Conservation (phyloP, 352 stramenopile genomes). For the Phytophthora uliginosa region DNA sequence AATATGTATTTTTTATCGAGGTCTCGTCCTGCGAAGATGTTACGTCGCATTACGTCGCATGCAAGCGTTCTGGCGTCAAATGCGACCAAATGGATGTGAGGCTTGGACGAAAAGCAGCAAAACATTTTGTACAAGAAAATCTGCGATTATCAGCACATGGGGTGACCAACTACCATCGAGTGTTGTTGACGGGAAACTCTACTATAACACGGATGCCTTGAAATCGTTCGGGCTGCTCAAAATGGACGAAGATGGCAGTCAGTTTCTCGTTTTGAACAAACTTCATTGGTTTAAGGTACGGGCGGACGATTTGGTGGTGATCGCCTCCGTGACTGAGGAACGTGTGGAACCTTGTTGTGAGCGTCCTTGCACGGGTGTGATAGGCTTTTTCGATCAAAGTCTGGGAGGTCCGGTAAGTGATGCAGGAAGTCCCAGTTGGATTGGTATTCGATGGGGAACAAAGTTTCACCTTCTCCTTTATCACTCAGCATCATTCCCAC, state of each 20-base stretch:
- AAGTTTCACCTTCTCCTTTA: not conserved
- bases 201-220: constrained; percentile 12
- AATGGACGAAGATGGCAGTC: constrained; percentile 15
- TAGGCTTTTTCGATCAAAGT: constrained; percentile 21
- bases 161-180: constrained; percentile 14
- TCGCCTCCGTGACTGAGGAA: constrained; percentile 14
- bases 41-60: constrained; percentile 7
- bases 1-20: constrained; percentile 10
- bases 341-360: constrained; percentile 17
- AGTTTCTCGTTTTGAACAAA: constrained; percentile 29
- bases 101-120: constrained; percentile 1
- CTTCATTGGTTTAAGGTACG: constrained; percentile 21
- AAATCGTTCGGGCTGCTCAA: constrained; percentile 33
- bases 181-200: constrained; percentile 4
- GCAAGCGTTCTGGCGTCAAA: constrained; percentile 10
- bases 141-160: constrained; percentile 11
- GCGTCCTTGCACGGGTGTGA: constrained; percentile 18
- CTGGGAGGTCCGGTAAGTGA: constrained; percentile 11
- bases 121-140: constrained; percentile 13
- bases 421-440: not conserved
- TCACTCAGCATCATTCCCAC: not conserved
- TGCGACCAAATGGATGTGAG: not conserved
- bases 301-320: constrained; percentile 17
- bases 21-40: constrained; percentile 11
- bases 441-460: not conserved